Conservation (phyloP, 768 basidiomycete genomes). For the Lyophyllum semitale region DNA sequence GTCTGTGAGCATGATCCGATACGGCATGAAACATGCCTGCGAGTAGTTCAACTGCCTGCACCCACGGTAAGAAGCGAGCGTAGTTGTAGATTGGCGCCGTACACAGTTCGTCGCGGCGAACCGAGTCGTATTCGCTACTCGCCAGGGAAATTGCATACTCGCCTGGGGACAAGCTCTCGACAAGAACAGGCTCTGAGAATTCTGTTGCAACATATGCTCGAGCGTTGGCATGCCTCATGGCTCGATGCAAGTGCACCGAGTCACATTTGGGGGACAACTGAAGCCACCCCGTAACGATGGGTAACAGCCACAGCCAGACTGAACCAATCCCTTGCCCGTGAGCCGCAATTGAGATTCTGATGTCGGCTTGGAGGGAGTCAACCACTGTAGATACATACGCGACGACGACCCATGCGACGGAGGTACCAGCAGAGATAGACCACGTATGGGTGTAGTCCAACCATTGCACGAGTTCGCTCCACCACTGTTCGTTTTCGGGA, state of each 20-base stretch:
- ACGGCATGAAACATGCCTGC: slow-evolving; percentile 14
- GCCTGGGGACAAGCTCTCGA: too few relatives aligned
- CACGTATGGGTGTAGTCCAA: slow-evolving; percentile 41
- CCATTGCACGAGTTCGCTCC: slow-evolving; percentile 28
- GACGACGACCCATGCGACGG: slow-evolving; percentile 41
- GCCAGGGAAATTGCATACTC: slow-evolving; percentile 8
- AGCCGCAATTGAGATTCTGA: slow-evolving; percentile 19
- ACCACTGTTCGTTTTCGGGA: slow-evolving; percentile 39
- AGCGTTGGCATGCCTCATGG: slow-evolving; percentile 29
- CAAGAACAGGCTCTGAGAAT: neutral
- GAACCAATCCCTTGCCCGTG: slow-evolving; percentile 40
- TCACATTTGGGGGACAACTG: slow-evolving; percentile 42
- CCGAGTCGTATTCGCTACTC: neutral
- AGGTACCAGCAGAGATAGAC: slow-evolving; percentile 38
- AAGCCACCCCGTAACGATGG: slow-evolving; percentile 36
- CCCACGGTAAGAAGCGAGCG: slow-evolving; percentile 21
- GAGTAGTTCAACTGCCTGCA: slow-evolving; percentile 11
- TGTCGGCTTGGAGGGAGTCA: slow-evolving; percentile 24
- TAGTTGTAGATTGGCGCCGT: slow-evolving; percentile 22
- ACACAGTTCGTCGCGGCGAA: slow-evolving; percentile 16
- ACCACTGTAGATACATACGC: slow-evolving; percentile 38
- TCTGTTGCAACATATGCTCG: slow-evolving; percentile 20
- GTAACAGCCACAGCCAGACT: slow-evolving; percentile 39
- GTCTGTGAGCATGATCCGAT: neutral
- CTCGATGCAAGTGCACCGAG: slow-evolving; percentile 27